Evolutionary conservation across 768 basidiomycete genomes (phyloP).

Genomic region (Tephrocybe rancida): DNA sequence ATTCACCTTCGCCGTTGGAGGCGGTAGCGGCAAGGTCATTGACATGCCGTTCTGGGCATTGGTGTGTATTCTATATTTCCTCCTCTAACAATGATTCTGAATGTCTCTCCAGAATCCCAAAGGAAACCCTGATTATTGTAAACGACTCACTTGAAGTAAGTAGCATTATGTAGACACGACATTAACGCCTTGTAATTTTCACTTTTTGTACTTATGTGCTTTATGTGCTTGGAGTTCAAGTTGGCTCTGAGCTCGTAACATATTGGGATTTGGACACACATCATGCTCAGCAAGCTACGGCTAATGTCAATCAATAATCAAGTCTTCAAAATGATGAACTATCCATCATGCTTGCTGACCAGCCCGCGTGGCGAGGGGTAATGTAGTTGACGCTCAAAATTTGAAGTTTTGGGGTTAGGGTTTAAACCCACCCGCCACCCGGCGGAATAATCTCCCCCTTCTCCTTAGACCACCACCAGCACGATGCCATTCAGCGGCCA

Average conservation of each 20-base stretch:
- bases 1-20: conserved; percentile 46
- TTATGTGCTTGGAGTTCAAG: too few relatives aligned
- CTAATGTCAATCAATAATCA: too few relatives aligned
- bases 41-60: conserved; percentile 41
- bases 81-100: background rate
- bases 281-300: too few relatives aligned
- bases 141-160: conserved; percentile 18
- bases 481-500: conserved; percentile 28
- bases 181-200: too few relatives aligned
- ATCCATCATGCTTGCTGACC: too few relatives aligned
- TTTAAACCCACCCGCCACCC: background rate
- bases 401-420: background rate
- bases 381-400: too few relatives aligned
- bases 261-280: too few relatives aligned
- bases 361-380: too few relatives aligned
- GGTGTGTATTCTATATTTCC: conserved; percentile 22
- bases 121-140: conserved; percentile 27
- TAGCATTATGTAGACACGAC: too few relatives aligned
- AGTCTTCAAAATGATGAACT: too few relatives aligned
- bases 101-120: conserved; percentile 16
- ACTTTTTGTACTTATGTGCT: too few relatives aligned
- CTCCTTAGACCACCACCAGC: background rate
- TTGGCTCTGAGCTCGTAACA: too few relatives aligned
- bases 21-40: conserved; percentile 40
- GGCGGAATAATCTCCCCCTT: background rate